phyloP scores from a whole-genome alignment of 2,329 filamentous ascomycete genomes.

The Clonostachys rhizophaga region DNA sequence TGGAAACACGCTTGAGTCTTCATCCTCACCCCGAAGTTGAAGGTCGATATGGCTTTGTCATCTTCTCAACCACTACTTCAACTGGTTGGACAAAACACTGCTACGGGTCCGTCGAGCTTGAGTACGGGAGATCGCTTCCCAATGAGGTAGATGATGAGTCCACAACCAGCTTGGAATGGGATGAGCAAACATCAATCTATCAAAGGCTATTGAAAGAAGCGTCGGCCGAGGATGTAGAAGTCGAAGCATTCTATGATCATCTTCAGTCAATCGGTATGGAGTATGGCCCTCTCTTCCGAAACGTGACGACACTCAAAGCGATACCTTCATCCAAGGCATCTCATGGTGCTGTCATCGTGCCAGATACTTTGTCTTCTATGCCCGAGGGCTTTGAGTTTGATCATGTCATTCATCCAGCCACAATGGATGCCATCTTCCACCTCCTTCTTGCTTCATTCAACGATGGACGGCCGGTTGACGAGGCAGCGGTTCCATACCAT shows the following conservation, averaged over 20 bases:
- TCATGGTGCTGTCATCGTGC: slow-evolving; percentile 1
- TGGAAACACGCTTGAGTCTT: slow-evolving; percentile 4
- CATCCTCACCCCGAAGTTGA: not conserved
- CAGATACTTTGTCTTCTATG: slow-evolving; percentile 14
- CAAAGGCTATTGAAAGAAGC: not conserved
- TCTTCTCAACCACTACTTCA: slow-evolving; percentile 5
- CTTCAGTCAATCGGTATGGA: slow-evolving; percentile 7
- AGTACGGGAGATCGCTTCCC: slow-evolving; percentile 4
- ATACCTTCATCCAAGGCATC: slow-evolving; percentile 1
- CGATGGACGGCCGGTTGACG: slow-evolving; percentile 1
- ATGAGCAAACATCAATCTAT: not conserved
- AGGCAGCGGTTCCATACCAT: slow-evolving; percentile 3
- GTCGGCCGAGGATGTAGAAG: not conserved
- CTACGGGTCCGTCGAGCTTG: slow-evolving; percentile 7
- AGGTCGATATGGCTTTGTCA: slow-evolving; percentile 4
- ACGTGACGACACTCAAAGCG: slow-evolving; percentile 1
- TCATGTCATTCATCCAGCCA: slow-evolving; percentile 23
- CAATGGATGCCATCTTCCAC: slow-evolving; percentile 15
- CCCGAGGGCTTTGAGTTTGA: slow-evolving; percentile 17
- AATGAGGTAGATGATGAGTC: slow-evolving; percentile 2
- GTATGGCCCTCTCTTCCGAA: slow-evolving; percentile 9
- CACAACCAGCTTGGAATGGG: not conserved
- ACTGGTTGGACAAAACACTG: slow-evolving; percentile 10
- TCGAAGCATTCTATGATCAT: slow-evolving; percentile 7
- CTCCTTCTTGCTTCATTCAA: slow-evolving; percentile 3